Evolutionary conservation across 2,329 filamentous ascomycete genomes (phyloP).

Genomic region (Lasiodiplodia theobromae): DNA sequence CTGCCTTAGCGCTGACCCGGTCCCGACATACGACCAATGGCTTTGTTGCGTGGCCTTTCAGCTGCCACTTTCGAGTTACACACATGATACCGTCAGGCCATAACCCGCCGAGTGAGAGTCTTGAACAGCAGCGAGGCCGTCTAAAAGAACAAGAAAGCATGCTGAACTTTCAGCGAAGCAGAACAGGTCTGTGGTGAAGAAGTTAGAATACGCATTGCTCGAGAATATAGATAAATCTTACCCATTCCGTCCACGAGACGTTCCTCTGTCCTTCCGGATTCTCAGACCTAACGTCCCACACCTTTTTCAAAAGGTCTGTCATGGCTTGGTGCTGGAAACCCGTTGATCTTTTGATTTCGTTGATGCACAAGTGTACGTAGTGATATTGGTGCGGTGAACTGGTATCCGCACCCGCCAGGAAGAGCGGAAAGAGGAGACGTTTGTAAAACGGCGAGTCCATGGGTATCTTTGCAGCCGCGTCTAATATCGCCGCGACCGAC

Average conservation of each 20-base stretch:
- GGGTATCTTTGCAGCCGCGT: constrained; percentile 31
- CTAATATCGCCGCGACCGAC: constrained; percentile 31
- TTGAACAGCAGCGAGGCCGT: not conserved
- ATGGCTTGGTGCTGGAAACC: constrained; percentile 32
- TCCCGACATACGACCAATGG: not conserved
- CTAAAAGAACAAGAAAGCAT: constrained; percentile 33
- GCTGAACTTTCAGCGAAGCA: constrained; percentile 30
- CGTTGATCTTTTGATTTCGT: constrained; percentile 30
- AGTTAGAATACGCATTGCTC: not conserved
- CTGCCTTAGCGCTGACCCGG: constrained; percentile 8
- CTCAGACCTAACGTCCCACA: constrained; percentile 30
- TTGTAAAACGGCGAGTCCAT: constrained; percentile 31
- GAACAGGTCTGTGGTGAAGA: constrained; percentile 30
- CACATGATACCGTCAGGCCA: not conserved
- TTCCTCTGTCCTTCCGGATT: constrained; percentile 5
- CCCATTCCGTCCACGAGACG: constrained; percentile 34
- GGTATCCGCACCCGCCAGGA: constrained; percentile 34
- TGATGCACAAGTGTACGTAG: constrained; percentile 32
- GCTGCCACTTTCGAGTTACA: not conserved
- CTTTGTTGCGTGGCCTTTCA: not conserved
- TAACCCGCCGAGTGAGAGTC: not conserved
- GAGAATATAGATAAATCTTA: not conserved
- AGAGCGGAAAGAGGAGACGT: constrained; percentile 33
- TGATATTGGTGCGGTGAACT: constrained; percentile 33
- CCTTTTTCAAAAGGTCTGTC: constrained; percentile 30